A percentile compares a stretch with the other conserved stretches of the same genome.
Evolutionary conservation across 1,284 basidiomycete genomes (phyloP).

Genomic region (Singerocomus rubriflavus): DNA sequence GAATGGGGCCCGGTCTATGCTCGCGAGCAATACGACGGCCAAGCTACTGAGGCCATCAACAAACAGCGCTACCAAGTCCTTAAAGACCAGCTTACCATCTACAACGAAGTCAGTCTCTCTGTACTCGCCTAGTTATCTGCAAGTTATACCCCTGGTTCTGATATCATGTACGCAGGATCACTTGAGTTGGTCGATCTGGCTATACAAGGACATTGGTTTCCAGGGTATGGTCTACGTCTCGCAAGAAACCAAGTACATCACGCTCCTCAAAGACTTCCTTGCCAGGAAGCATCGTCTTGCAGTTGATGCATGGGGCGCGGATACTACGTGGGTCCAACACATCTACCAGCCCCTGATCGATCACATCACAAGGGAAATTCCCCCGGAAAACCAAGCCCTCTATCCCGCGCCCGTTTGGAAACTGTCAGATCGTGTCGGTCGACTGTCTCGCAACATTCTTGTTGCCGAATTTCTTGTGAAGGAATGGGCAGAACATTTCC

Average conservation of each 20-base stretch:
- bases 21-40: conserved; percentile 54
- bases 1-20: conserved; percentile 75
- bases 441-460: conserved; percentile 58
- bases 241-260: conserved; percentile 67
- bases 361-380: conserved; percentile 49
- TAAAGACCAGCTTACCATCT: conserved; percentile 71
- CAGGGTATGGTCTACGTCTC: conserved; percentile 79
- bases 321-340: conserved; percentile 44
- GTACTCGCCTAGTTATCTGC: background rate
- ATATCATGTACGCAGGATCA: conserved; percentile 45
- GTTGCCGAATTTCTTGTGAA: conserved; percentile 59
- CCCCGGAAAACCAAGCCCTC: conserved; percentile 40
- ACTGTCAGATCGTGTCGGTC: conserved; percentile 41
- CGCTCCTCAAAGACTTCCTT: conserved; percentile 59
- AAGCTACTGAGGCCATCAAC: conserved; percentile 61
- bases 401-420: conserved; percentile 55
- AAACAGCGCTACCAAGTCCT: conserved; percentile 63
- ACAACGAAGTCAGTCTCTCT: conserved; percentile 48
- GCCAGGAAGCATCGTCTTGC: conserved; percentile 61
- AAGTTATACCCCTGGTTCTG: background rate
- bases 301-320: conserved; percentile 64
- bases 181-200: conserved; percentile 80
- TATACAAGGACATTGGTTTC: conserved; percentile 85
- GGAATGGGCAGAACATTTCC: conserved; percentile 65
- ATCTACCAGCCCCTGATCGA: conserved; percentile 57